Evolutionary conservation across 225 moss, liverwort and hornwort species (phyloP), one percentile per base, ranked within the genome.

Genomic region (Bryum argenteum): DNA sequence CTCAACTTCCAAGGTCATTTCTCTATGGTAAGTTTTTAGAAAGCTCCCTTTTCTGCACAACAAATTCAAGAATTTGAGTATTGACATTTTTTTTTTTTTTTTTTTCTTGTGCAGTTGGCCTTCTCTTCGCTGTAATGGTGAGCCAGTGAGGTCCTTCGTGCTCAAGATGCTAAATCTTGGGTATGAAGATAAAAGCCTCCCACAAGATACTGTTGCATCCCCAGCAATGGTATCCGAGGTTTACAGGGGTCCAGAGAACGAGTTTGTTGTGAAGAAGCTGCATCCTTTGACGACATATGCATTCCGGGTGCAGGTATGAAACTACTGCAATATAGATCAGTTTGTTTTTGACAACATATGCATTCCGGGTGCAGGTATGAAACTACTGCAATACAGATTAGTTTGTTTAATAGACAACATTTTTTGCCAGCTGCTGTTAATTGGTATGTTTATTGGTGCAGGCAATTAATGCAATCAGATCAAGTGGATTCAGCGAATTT

Each of bases 361-460:
- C 82, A 38, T 82, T 82, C 51, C 75, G 75, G 20, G 66, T 82
- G 42, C 57, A 82, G 82, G 82, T 82, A 58, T n/a, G 20, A 37
- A 13, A 66, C 24, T 45, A 11, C 38, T 37, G 11, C 58, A 48
- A n/a, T n/a, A n/a, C n/a, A n/a, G n/a, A n/a, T n/a, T n/a, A n/a
- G n/a, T n/a, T n/a, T n/a, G n/a, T n/a, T n/a, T n/a, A n/a, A n/a
- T n/a, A n/a, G n/a, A n/a, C n/a, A n/a, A n/a, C n/a, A n/a, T n/a
- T n/a, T n/a, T n/a, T n/a, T n/a, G n/a, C n/a, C n/a, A n/a, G n/a
- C n/a, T n/a, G 9, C 33, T 33, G 33, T 5, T 33, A 6, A 33
- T 33, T n/a, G n/a, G n/a, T n/a, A n/a, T n/a, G n/a, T n/a, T n/a
- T n/a, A n/a, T n/a, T n/a, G n/a, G n/a, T n/a, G n/a, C n/a, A n/a